These are phyloP conservation scores for Dictyophora rubrovolvata DNA, from an alignment of 768 basidiomycete species.

Conservation along the genomic window DNA sequence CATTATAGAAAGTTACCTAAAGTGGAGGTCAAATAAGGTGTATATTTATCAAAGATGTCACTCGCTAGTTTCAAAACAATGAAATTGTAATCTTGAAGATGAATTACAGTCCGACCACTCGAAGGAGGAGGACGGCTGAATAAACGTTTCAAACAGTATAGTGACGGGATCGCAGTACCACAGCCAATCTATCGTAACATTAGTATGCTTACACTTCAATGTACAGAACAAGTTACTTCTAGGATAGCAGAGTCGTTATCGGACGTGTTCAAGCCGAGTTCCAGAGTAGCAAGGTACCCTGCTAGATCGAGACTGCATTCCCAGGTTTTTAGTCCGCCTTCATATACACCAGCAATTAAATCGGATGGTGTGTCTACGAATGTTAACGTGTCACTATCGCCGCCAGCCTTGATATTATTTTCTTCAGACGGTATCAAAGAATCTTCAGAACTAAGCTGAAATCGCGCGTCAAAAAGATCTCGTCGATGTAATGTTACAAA, in stretches of 20 bases:
- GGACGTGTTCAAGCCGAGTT: constrained; percentile 15
- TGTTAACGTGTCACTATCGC: constrained; percentile 26
- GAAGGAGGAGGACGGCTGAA: constrained; percentile 28
- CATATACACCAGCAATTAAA: constrained; percentile 84
- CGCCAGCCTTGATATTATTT: constrained; percentile 7
- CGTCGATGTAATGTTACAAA: constrained; percentile 47
- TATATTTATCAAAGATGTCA: neutral
- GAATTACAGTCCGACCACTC: constrained; percentile 38
- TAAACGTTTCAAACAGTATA: constrained; percentile 58
- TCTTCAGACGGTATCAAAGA: constrained; percentile 22
- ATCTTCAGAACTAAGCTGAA: constrained; percentile 70
- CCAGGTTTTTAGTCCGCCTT: constrained; percentile 97
- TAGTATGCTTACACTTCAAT: constrained; percentile 4
- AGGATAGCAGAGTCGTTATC: constrained; percentile 41
- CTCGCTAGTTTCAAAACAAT: constrained; percentile 64
- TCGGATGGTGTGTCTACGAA: constrained; percentile 82
- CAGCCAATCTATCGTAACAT: constrained; percentile 68
- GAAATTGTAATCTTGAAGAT: constrained; percentile 88
- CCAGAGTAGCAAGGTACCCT: constrained; percentile 40
- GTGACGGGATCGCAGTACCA: constrained; percentile 79
- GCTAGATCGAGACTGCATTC: constrained; percentile 89
- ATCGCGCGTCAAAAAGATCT: constrained; percentile 93
- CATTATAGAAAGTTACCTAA: constrained; percentile 55
- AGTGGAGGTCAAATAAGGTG: neutral
- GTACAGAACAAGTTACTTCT: constrained; percentile 45